Evolutionary conservation across 306 rosid genomes (phyloP).

Genomic region (Dryas octopetala): DNA sequence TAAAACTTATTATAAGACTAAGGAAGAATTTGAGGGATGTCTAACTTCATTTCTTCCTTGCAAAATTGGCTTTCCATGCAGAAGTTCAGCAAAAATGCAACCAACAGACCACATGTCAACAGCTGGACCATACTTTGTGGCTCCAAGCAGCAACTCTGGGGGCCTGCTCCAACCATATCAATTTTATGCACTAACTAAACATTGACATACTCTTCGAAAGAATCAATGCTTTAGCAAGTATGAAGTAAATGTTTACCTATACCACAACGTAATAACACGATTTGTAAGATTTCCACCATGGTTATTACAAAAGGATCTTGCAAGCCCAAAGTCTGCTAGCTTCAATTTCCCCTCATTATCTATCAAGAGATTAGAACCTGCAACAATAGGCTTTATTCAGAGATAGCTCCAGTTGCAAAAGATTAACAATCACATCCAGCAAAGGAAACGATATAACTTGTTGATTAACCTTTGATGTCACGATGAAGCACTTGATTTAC

Average conservation of each 20-base stretch:
- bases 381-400: constrained; percentile 25
- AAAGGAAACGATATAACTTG: constrained; percentile 8
- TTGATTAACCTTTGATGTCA: constrained; percentile 59
- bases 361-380: constrained; percentile 74
- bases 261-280: constrained; percentile 74
- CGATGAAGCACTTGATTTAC: constrained; percentile 70
- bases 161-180: constrained; percentile 50
- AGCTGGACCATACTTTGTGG: constrained; percentile 74
- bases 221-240: background rate
- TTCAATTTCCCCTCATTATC: constrained; percentile 71
- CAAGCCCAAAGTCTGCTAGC: constrained; percentile 77
- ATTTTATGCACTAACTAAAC: background rate
- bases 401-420: constrained; percentile 18
- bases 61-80: constrained; percentile 62
- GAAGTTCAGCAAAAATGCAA: constrained; percentile 77
- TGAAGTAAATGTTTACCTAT: constrained; percentile 42
- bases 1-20: background rate
- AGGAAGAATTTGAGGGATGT: background rate
- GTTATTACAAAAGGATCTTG: constrained; percentile 51
- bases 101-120: constrained; percentile 86
- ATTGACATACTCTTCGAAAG: background rate
- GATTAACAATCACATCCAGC: background rate
- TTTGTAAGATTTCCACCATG: constrained; percentile 65
- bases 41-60: constrained; percentile 75
- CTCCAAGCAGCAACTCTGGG: constrained; percentile 69